A percentile compares a stretch with the other conserved stretches of the same genome.
These are phyloP conservation scores for Camellia japonica DNA, from an alignment of 148 eudicot species.

Conservation along the genomic window DNA sequence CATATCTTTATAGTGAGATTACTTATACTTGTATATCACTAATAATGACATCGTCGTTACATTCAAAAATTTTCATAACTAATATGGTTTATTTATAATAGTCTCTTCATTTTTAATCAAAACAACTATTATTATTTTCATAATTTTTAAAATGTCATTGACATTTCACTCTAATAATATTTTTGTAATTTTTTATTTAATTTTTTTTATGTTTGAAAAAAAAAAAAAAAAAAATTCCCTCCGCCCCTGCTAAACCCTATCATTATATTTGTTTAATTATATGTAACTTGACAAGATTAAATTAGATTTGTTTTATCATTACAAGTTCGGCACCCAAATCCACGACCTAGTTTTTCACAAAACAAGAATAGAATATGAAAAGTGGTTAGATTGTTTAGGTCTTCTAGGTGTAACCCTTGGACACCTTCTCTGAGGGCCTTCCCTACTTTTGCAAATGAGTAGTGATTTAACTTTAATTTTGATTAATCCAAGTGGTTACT, in stretches of 20 bases:
- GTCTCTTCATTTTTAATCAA: no score
- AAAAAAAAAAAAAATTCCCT: no score
- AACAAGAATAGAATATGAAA: neutral
- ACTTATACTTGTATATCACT: no score
- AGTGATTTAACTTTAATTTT: neutral
- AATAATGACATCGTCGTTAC: no score
- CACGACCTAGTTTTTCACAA: neutral
- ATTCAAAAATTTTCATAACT: no score
- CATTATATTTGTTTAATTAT: neutral
- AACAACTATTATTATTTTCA: no score
- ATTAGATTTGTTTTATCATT: neutral
- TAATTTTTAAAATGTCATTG: no score
- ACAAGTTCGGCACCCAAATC: neutral
- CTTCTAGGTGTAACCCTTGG: neutral
- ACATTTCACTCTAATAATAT: no score
- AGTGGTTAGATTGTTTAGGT: neutral
- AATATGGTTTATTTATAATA: no score
- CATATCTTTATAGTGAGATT: no score
- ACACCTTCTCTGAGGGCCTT: neutral
- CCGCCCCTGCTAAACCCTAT: neutral
- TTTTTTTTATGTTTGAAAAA: no score
- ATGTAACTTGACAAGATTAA: neutral
- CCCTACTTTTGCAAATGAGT: neutral
- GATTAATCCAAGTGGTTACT: neutral
- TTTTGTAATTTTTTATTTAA: no score